Evolutionary conservation across 1,284 basidiomycete genomes (phyloP), one percentile per base, ranked within the genome.

Genomic region (Pholiota adiposa): DNA sequence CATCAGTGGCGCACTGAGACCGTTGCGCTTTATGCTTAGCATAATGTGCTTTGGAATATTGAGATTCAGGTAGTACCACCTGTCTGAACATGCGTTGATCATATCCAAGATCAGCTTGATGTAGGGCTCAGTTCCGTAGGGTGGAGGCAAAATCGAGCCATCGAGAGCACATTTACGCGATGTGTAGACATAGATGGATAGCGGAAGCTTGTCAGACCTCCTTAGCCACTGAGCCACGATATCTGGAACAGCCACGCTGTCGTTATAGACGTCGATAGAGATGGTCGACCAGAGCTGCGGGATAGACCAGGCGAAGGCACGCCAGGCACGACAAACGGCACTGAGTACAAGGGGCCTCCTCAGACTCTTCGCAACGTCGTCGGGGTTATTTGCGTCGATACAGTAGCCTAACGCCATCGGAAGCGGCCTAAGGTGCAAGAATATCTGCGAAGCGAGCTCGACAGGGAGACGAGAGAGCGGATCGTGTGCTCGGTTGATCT

Each of bases 281-380:
- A 62, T 40, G 14, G 50, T 50, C 4, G 58, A 51, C 63, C 60
- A 62, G 2, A 64, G 58, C 12, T 54, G 41, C 2, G 58, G 56
- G 19, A 54, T 64, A 9, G 53, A 41, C 46, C 49, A 58, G 7
- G 60, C 63, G 40, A 64, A 50, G 16, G 57, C 3, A 5, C 60
- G 43, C 63, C 60, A 60, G 7, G 44, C 31, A 19, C 43, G 51
- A 29, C 60, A 62, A 2, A 64, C 56, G 12, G 55, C 61, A 1
- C 58, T 60, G n/a, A 64, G 25, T 1, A 33, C 43, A n/a, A 64
- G 50, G n/a, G 60, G 58, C 6, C 21, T 52, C 36, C 9, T 48
- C 12, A n/a, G 18, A n/a, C 18, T 41, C 18, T 4, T 41, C 40
- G 3, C 40, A 18, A 41, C 19, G 5, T 41, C 40, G 8, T 41